Evolutionary conservation across 2,329 filamentous ascomycete genomes (phyloP).

Genomic region (Microthyrium microscopicum): DNA sequence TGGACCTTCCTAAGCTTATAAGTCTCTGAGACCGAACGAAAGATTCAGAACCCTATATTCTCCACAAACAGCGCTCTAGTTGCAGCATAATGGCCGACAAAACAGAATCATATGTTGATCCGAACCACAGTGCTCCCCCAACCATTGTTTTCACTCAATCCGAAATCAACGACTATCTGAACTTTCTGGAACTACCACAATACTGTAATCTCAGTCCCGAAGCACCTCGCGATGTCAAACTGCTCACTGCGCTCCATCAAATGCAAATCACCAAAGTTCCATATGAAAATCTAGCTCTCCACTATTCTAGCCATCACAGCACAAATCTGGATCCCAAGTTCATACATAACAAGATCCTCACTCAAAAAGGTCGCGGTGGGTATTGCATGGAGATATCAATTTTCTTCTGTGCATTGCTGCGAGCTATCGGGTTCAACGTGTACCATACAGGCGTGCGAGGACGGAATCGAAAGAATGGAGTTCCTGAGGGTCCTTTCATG

Average conservation of each 20-base stretch:
- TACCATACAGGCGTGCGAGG: conserved; percentile 38
- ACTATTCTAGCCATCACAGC: conserved; percentile 28
- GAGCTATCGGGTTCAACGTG: conserved; percentile 33
- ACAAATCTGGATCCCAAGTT: conserved; percentile 29
- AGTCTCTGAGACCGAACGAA: too few species aligned
- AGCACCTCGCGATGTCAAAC: conserved; percentile 14
- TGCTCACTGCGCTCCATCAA: conserved; percentile 25
- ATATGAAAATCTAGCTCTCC: conserved; percentile 40
- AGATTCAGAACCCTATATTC: too few species aligned
- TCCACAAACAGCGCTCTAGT: too few species aligned
- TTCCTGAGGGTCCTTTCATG: conserved; percentile 17
- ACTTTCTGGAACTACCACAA: conserved; percentile 17
- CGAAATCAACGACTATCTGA: conserved; percentile 18
- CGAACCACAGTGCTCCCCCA: background rate
- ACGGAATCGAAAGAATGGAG: conserved; percentile 17
- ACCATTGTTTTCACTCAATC: conserved; percentile 12
- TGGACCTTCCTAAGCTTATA: too few species aligned
- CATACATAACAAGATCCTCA: conserved; percentile 34
- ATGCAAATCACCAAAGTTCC: conserved; percentile 35
- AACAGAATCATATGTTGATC: conserved; percentile 2
- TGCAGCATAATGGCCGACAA: too few species aligned
- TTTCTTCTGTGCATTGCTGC: conserved; percentile 36
- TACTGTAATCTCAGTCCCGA: conserved; percentile 10
- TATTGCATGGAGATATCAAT: conserved; percentile 45
- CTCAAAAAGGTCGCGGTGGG: conserved; percentile 30